These are phyloP conservation scores for Boletus tylopilopsis DNA, from an alignment of 768 basidiomycete species.

Conservation along the genomic window DNA sequence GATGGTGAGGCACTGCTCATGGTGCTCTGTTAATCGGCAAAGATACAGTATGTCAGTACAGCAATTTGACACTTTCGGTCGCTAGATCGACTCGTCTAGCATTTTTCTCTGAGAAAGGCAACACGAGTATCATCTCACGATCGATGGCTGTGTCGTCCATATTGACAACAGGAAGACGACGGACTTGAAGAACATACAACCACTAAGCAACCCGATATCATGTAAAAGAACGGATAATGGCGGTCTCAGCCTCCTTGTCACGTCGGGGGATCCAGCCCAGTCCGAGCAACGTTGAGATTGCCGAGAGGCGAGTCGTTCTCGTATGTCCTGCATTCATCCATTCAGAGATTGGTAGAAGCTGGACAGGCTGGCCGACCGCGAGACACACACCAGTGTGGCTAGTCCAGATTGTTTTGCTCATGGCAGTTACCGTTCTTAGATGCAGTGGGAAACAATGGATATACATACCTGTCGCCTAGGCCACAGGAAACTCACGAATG, in stretches of 20 bases:
- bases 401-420: constrained; percentile 85
- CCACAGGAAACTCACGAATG: constrained; percentile 40
- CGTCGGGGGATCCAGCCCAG: background rate
- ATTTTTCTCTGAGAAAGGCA: constrained; percentile 13
- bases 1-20: constrained; percentile 25
- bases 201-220: background rate
- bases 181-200: background rate
- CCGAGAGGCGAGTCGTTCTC: constrained; percentile 43
- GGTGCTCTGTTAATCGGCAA: constrained; percentile 2
- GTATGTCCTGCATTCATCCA: constrained; percentile 64
- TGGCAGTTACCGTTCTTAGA: constrained; percentile 51
- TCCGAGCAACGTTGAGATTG: constrained; percentile 43
- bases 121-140: constrained; percentile 24
- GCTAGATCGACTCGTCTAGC: background rate
- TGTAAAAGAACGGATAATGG: too few relatives aligned
- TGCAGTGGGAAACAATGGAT: constrained; percentile 39
- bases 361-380: background rate
- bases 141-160: constrained; percentile 26
- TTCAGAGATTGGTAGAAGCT: constrained; percentile 71
- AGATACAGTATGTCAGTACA: background rate
- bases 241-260: background rate
- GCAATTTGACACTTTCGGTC: background rate
- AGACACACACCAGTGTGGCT: constrained; percentile 52
- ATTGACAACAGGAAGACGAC: background rate
- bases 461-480: background rate